These are phyloP conservation scores for Aspergillus aculeatinus DNA, from an alignment of 2,329 filamentous ascomycete genomes.

Conservation along the genomic window DNA sequence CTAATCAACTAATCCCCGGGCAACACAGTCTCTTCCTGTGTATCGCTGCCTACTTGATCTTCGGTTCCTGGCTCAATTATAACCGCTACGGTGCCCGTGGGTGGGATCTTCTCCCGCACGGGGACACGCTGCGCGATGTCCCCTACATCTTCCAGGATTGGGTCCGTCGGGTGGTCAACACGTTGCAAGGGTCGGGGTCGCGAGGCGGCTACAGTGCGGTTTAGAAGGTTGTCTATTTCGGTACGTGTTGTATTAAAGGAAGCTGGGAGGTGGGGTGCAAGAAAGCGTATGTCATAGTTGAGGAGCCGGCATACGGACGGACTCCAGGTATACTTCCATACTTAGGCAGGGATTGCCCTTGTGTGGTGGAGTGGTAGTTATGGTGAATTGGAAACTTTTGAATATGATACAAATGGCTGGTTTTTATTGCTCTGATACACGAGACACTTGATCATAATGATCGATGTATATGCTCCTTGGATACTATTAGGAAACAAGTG, in stretches of 20 bases:
- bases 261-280: no score
- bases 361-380: not conserved
- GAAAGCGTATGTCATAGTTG: no score
- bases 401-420: not conserved
- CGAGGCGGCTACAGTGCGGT: conserved; percentile 95
- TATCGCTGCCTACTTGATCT: conserved; percentile 88
- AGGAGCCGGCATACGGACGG: no score
- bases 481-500: no score
- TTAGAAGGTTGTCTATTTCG: conserved; percentile 42
- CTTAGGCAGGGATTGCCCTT: not conserved
- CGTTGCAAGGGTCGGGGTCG: conserved; percentile 77
- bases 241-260: not conserved
- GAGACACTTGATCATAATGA: not conserved
- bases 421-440: not conserved
- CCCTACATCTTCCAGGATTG: conserved; percentile 93
- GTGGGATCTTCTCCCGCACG: conserved; percentile 92
- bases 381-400: not conserved
- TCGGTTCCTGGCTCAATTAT: conserved; percentile 98
- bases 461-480: no score
- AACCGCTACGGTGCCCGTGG: conserved; percentile 92
- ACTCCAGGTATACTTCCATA: no score
- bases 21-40: conserved; percentile 73
- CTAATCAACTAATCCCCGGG: not conserved
- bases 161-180: conserved; percentile 74
- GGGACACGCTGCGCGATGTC: conserved; percentile 85